phyloP scores from a whole-genome alignment of 1,139 yeast genomes.

The Taphrina confusa region DNA sequence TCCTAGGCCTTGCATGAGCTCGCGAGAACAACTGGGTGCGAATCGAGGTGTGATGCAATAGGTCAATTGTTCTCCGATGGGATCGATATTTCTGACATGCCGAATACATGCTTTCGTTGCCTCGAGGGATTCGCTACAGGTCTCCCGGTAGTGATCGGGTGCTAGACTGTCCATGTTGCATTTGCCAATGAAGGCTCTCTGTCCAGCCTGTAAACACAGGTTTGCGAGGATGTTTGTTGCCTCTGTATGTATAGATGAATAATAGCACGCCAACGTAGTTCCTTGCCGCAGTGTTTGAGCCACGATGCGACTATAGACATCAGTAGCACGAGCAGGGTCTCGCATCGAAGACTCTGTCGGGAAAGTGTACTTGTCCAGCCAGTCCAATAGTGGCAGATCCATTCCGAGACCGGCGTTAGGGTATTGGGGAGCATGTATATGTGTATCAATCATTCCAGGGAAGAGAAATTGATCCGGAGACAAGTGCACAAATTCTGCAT shows the following conservation, averaged over 20 bases:
- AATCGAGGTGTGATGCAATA: conserved; percentile 91
- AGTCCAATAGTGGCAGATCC: conserved; percentile 77
- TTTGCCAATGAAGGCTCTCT: conserved; percentile 79
- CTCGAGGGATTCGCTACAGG: conserved; percentile 57
- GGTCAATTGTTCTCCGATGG: conserved; percentile 53
- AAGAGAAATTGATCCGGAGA: conserved; percentile 48
- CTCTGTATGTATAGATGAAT: conserved; percentile 78
- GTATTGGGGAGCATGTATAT: conserved; percentile 93
- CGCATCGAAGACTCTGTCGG: conserved; percentile 70
- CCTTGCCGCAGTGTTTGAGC: conserved; percentile 70
- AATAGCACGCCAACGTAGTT: conserved; percentile 90
- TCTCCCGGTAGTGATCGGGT: conserved; percentile 68
- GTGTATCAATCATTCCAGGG: conserved; percentile 95
- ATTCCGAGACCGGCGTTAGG: conserved; percentile 94
- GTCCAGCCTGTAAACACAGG: conserved; percentile 65
- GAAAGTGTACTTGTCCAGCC: conserved; percentile 86
- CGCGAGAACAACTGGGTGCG: conserved; percentile 81
- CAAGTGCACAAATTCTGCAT: conserved; percentile 12
- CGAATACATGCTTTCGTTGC: conserved; percentile 61
- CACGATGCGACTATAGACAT: conserved; percentile 66
- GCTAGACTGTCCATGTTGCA: conserved; percentile 81
- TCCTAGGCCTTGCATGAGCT: conserved; percentile 66
- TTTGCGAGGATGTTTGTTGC: conserved; percentile 78
- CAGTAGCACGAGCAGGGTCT: conserved; percentile 57
- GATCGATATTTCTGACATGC: conserved; percentile 58